phyloP scores from a whole-genome alignment of 169 alveolate species.

The Babesia microti region DNA sequence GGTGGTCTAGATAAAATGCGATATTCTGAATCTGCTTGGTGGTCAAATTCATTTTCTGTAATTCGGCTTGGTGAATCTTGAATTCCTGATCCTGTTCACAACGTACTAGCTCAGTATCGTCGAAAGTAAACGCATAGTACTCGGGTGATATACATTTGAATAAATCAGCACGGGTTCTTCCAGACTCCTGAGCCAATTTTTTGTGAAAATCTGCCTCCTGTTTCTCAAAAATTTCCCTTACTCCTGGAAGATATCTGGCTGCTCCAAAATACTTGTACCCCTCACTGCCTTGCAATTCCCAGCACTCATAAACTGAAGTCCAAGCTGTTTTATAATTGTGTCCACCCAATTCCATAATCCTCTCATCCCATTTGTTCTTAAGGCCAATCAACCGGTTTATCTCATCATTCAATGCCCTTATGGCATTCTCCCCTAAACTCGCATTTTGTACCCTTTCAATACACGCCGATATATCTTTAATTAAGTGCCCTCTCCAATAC shows the following conservation, averaged over 20 bases:
- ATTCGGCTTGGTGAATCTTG: conserved; percentile 4
- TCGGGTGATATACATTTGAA: conserved; percentile 30
- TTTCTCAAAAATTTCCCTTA: conserved; percentile 76
- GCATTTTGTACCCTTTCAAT: conserved; percentile 84
- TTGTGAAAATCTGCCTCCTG: conserved; percentile 37
- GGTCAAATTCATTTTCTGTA: no score
- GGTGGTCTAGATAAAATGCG: no score
- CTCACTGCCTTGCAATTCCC: conserved; percentile 69
- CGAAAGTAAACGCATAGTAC: conserved; percentile 35
- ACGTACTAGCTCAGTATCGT: conserved; percentile 11
- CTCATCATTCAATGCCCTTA: conserved; percentile 87
- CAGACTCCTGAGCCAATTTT: conserved; percentile 7
- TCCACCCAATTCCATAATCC: conserved; percentile 80
- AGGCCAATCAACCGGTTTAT: conserved; percentile 80
- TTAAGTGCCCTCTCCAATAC: conserved; percentile 38
- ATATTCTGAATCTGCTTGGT: no score
- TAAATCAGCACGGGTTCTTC: conserved; percentile 27
- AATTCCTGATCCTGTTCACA: conserved; percentile 25
- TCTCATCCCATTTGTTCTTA: conserved; percentile 80
- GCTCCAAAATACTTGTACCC: conserved; percentile 90
- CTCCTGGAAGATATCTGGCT: conserved; percentile 87
- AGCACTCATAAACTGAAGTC: conserved; percentile 18
- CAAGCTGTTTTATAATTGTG: conserved; percentile 58
- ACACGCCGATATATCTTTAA: conserved; percentile 69
- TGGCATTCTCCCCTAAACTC: conserved; percentile 79